Base-by-base conservation (phyloP, 257 asterid genomes). In the Gardenia jasminoides region DNA sequence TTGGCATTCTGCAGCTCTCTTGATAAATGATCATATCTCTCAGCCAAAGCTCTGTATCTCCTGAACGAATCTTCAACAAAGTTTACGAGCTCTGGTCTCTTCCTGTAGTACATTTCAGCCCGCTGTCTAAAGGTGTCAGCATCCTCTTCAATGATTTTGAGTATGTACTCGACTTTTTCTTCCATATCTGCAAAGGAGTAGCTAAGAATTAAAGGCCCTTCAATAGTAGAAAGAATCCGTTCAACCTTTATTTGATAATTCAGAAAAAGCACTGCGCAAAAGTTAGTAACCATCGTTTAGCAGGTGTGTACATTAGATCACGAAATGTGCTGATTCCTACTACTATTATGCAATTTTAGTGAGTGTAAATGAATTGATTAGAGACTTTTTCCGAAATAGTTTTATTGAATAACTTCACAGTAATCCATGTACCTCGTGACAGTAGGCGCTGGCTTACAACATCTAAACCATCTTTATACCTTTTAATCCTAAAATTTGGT, bases 31-130 rank as follows among this genome's bases (percentile, higher is more conserved):
- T 89, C 93, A 67, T 82, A 87, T 80, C 93, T 84, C 79, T 89
- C 93, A 13, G 93, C 88, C 81, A 89, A 81, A 74, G 93, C 93
- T 72, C 91, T 83, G 78, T 84, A 86, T 72, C 88, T 80, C 77
- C 88, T 74, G 77, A 84, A 87, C 44, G 87, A 83, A 68, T 89
- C 93, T 79, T 89, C 91, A 24, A 89, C 88, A 41, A 84, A 86
- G 81, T 83, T 84, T 77, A 89, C 76, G 36, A 89, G 84, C 81
- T 89, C 93, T 3, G 91, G 93, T 77, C 93, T 79, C 78, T 84
- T 81, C 78, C 84, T 76, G 76, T 89, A 89, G 80, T 87, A 89
- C 93, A 89, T 89, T 78, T 89, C 93, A 61, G 91, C 93, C 19
- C 89, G 77, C 52, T 85, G 81, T 62, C 82, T 82, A 82, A 89